Base-by-base conservation (phyloP, 1,284 basidiomycete species). In the Puccinia triticina region DNA sequence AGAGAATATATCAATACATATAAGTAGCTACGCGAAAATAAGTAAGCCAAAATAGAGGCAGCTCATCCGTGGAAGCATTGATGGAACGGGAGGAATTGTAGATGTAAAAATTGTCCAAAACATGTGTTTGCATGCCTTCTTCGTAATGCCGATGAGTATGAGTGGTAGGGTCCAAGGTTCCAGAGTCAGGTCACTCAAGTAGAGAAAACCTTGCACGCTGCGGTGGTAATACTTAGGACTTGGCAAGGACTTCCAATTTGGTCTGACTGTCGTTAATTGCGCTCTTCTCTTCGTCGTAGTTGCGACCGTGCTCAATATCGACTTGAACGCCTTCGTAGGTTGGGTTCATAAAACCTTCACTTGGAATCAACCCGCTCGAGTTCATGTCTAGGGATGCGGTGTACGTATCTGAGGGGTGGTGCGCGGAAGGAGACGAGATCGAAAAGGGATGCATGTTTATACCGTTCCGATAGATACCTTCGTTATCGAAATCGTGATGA, bases 311-410 rank as follows among this genome's bases (percentile, higher is more conserved):
- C 46, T 82, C 79, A 74, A 82, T 59, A 43, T 82, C 71, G 32
- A 82, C 72, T 53, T 82, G 69, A 40, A 82, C 72, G 12, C 79
- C 79, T 11, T 43, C 71, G 72, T 82, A 82, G 16, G 57, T 50
- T 23, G 69, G 43, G 46, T 74, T 34, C 23, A 40, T 43, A 32
- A 48, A 74, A 16, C 57, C 79, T 23, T 74, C 55, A 21, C 32
- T 82, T 12, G 78, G 78, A 32, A 71, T 69, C 37, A 72, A 14
- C 8, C 40, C 67, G 53, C 66, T 73, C 8, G 78, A 23, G 59
- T 50, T 46, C 46, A 57, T 21, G 34, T 72, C 40, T n/a, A 53
- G 23, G 12, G 32, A 55, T 32, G 34, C 32, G 3, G 34, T 11
- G 26, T 73, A 80, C 16, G 78, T 67, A 29, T 72, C 32, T 2